Percentiles rank a stretch among this genome's conserved stretches.
phyloP scores from a whole-genome alignment of 2,329 filamentous ascomycete genomes.

The Aureobasidium mangrovei region DNA sequence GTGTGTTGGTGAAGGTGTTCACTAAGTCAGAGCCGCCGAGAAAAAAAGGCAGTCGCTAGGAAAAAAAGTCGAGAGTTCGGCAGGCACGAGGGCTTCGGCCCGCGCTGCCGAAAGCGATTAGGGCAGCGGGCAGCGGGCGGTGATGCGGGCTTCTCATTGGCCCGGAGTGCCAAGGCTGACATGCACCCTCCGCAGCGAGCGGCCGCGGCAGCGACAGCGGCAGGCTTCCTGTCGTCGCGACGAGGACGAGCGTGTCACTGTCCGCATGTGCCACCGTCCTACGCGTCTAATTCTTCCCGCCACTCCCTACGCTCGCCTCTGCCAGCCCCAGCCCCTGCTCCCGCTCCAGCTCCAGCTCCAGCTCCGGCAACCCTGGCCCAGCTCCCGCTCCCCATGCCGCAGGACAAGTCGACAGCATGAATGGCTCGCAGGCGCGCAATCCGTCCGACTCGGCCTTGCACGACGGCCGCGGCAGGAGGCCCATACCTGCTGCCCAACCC shows the following conservation, averaged over 20 bases:
- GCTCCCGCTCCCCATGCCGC: slow-evolving; percentile 2
- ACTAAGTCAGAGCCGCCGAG: not conserved
- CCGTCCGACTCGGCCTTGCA: slow-evolving; percentile 8
- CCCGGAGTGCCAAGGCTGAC: slow-evolving; percentile 1
- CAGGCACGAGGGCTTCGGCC: slow-evolving; percentile 2
- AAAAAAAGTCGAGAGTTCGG: slow-evolving; percentile 7
- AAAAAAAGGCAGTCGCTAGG: slow-evolving; percentile 6
- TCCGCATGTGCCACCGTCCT: not conserved
- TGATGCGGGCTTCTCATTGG: not conserved
- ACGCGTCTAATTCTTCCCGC: slow-evolving; percentile 1
- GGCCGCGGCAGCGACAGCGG: not conserved
- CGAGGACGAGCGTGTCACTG: not conserved
- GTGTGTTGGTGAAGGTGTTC: not conserved
- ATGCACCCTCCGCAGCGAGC: not conserved
- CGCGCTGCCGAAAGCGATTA: slow-evolving; percentile 3
- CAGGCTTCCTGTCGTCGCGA: not conserved
- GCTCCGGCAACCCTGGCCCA: not conserved
- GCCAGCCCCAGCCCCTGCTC: not conserved
- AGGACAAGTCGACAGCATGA: slow-evolving; percentile 15
- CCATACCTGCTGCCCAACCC: not conserved
- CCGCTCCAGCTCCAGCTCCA: not conserved
- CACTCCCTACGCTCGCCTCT: not conserved
- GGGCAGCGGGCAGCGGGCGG: not conserved
- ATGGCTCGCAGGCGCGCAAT: slow-evolving; percentile 17
- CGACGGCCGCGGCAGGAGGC: slow-evolving; percentile 7